phyloP scores from a whole-genome alignment of 768 basidiomycete species.

The Paxillus involutus region DNA sequence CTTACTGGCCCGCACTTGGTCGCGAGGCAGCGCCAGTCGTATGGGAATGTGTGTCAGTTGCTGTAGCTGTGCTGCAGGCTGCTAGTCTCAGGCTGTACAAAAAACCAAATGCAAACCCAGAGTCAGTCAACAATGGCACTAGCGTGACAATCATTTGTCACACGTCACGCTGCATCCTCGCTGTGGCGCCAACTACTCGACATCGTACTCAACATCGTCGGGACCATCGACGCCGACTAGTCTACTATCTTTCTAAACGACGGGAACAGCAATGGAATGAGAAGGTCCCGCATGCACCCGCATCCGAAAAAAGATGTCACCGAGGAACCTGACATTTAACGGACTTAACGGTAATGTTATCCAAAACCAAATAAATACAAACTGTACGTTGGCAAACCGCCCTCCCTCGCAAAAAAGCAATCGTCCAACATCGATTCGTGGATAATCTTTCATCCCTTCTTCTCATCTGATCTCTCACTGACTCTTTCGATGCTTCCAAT shows the following conservation, averaged over 20 bases:
- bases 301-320: constrained; percentile 19
- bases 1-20: neutral
- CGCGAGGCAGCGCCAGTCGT: constrained; percentile 1
- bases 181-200: constrained; percentile 12
- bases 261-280: constrained; percentile 2
- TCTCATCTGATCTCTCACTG: neutral
- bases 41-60: constrained; percentile 1
- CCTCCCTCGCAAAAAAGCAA: neutral
- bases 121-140: neutral
- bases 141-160: constrained; percentile 26
- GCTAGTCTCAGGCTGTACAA: neutral
- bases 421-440: constrained; percentile 5
- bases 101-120: constrained; percentile 3
- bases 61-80: neutral
- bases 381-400: neutral
- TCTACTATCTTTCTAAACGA: neutral
- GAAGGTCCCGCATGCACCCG: constrained; percentile 13
- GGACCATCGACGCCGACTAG: neutral
- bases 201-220: constrained; percentile 1
- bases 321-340: constrained; percentile 19
- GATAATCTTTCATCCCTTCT: neutral
- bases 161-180: constrained; percentile 23
- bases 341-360: constrained; percentile 16
- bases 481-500: neutral
- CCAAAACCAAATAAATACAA: constrained; percentile 8